phyloP scores from a whole-genome alignment of 1,284 basidiomycete species.

The Leccinum pachyderme region DNA sequence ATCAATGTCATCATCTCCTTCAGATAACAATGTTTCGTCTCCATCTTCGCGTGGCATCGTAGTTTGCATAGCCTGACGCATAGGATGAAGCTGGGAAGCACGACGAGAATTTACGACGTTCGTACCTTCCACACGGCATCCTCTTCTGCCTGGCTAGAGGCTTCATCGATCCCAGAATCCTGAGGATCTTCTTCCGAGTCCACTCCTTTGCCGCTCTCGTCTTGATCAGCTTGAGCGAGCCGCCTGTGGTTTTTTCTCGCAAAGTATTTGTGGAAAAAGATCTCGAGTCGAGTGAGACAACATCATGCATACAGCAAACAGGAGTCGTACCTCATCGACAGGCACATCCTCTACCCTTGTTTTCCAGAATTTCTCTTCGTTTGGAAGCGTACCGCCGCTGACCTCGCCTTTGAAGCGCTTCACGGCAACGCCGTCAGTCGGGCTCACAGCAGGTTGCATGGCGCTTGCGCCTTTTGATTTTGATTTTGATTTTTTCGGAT shows the following conservation, averaged over 20 bases:
- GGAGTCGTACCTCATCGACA: conserved; percentile 73
- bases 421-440: conserved; percentile 62
- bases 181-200: conserved; percentile 31
- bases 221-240: conserved; percentile 39
- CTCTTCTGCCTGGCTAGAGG: conserved; percentile 53
- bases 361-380: conserved; percentile 79
- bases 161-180: conserved; percentile 33
- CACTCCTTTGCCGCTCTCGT: conserved; percentile 31
- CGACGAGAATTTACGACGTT: not conserved
- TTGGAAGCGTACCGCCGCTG: conserved; percentile 55
- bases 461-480: conserved; percentile 78
- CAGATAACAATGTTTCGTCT: conserved; percentile 42
- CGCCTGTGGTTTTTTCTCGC: conserved; percentile 55
- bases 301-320: not conserved
- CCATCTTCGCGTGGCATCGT: conserved; percentile 63
- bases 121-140: conserved; percentile 82
- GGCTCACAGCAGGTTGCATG: conserved; percentile 91
- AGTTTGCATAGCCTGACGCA: conserved; percentile 74
- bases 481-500: conserved; percentile 81
- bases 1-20: conserved; percentile 29
- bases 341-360: conserved; percentile 75
- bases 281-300: conserved; percentile 36
- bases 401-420: conserved; percentile 72
- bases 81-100: not conserved
- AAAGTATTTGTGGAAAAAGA: conserved; percentile 69